Evolutionary conservation across 73 alveolate genomes (phyloP), one percentile per base, ranked within the genome.

Genomic region (Effrenium voratum): DNA sequence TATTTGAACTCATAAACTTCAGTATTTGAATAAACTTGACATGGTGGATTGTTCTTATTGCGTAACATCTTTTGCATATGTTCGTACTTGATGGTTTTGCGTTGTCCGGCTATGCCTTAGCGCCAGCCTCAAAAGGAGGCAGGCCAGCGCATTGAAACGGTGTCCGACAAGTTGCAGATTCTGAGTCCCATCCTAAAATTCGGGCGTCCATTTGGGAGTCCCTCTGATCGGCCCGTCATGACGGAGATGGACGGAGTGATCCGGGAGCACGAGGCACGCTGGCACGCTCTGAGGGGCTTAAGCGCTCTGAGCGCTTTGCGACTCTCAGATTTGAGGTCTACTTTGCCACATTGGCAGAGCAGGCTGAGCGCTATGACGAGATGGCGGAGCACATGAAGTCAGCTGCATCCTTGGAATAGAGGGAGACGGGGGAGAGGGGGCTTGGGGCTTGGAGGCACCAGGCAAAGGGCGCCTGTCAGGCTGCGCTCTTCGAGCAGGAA

Each of bases 281-380:
- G 72, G 16, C 72, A 60, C 24, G 32, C 38, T 72, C 82, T 70
- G 26, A 19, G 43, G 26, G 4, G n/a, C 77, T 63, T 6, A 5
- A 60, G 34, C 75, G 30, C 16, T 10, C 75, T 19, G 34, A 60
- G 30, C 40, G 5, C 16, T 10, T 12, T 60, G 30, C 22, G 12
- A 15, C 22, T 22, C 12, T 15, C 22, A 26, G 4, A 63, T 5
- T 38, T 49, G n/a, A 91, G 98, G 98, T 92, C 81, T 92, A 92
- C 81, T 92, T 92, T 38, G 98, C 98, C 63, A 92, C 90, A 8
- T 57, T 92, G 57, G 98, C 98, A 47, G 98, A 92, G 98, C 98
- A 92, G 98, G 98, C 98, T 4, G 98, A 92, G 98, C 98, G 98
- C 79, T 92, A 92, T 57, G 98, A 92, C 45, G 98, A 92, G 80